Base-by-base conservation (phyloP, 2,329 filamentous ascomycete genomes). In the Raffaelea arxii region DNA sequence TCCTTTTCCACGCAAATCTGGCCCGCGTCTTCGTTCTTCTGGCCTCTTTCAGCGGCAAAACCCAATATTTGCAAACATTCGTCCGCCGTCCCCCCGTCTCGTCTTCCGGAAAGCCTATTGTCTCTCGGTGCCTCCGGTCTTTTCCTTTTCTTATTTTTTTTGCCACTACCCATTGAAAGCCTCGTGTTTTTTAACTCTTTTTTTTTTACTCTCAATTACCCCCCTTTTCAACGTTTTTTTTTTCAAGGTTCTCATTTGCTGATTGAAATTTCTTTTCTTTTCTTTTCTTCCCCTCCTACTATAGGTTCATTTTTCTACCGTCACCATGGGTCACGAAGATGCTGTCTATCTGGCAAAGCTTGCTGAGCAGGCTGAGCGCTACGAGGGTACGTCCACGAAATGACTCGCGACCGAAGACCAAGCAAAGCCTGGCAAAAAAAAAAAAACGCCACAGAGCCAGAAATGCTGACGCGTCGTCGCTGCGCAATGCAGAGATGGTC, bases 281-380 rank as follows among this genome's bases (percentile, higher is more conserved):
- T n/a, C 21, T 9, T 41, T n/a, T 24, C 22, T 25, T 41, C 23
- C 39, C 36, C 36, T 25, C 43, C 45, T 47, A 43, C 45, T 56
- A 46, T 35, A 56, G 49, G 49, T 54, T 62, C 57, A 44, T 21
- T 61, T 47, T 49, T n/a, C n/a, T n/a, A n/a, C 59, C 67, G 71
- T 67, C 77, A 90, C 77, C 77, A 97, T 97, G 91, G 89, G 86
- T 82, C 88, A 95, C 80, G 91, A 97, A 81, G 90, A 97, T 77
- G 91, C 90, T 64, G 92, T 98, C 66, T 97, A 97, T 74, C 85
- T 97, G 70, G 92, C 92, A 75, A 97, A 97, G 89, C 86, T 98
- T 71, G 92, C 92, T 68, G 92, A 98, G 84, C 92, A 98, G 83
- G 92, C 92, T 72, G 92, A 98, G 84, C 91, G 92, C 70, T 98